Percentiles rank a stretch among this genome's conserved stretches.
Evolutionary conservation across 140 eudicot genomes (phyloP).

Genomic region (Senecio squalidus): DNA sequence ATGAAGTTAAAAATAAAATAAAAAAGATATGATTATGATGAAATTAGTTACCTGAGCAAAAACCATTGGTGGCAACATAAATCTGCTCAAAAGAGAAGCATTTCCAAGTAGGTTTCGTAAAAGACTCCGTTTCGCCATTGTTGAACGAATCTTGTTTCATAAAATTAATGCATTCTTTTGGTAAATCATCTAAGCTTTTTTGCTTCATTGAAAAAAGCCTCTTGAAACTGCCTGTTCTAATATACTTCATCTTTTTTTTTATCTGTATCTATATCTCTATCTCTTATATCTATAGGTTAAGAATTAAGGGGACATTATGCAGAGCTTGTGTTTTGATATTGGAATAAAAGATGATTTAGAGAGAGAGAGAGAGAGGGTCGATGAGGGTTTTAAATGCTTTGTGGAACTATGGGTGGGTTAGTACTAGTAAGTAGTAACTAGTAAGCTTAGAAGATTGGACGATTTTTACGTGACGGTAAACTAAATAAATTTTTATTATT

Average conservation of each 20-base stretch:
- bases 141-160: constrained; percentile 32
- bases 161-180: constrained; percentile 35
- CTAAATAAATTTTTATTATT: too few relatives aligned
- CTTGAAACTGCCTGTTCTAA: constrained; percentile 78
- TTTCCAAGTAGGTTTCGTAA: constrained; percentile 75
- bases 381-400: constrained; percentile 38
- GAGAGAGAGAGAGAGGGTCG: constrained; percentile 25
- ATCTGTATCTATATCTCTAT: neutral
- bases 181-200: constrained; percentile 56
- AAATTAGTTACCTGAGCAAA: constrained; percentile 79
- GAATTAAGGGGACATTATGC: constrained; percentile 37
- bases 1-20: too few relatives aligned
- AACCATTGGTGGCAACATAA: constrained; percentile 74
- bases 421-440: constrained; percentile 7
- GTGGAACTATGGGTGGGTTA: constrained; percentile 13
- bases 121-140: constrained; percentile 34
- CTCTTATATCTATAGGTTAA: constrained; percentile 29
- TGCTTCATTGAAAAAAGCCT: constrained; percentile 69
- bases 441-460: too few relatives aligned
- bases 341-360: constrained; percentile 12
- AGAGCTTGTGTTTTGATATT: constrained; percentile 19
- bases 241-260: constrained; percentile 62
- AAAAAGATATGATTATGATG: too few relatives aligned
- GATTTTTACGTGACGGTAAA: too few relatives aligned
- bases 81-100: constrained; percentile 81